These are phyloP conservation scores for Aspergillus nanangensis DNA, from an alignment of 495 filamentous ascomycete species.

Conservation along the genomic window DNA sequence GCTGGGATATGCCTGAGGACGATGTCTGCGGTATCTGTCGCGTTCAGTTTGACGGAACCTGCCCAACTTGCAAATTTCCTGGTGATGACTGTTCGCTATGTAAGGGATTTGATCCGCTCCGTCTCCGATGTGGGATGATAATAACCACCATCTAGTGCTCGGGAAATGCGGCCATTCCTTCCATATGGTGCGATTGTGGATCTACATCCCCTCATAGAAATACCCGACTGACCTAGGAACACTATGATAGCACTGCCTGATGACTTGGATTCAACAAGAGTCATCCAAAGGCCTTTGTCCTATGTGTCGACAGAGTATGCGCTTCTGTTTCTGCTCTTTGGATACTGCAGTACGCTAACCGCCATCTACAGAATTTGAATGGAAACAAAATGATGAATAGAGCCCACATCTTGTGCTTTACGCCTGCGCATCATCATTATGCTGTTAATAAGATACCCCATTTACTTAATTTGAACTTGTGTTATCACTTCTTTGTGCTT, in stretches of 20 bases:
- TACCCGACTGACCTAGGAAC: constrained; percentile 8
- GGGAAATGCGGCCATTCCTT: constrained; percentile 97
- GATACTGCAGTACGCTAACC: constrained; percentile 12
- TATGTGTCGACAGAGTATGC: constrained; percentile 94
- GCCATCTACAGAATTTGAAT: constrained; percentile 61
- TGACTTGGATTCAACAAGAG: constrained; percentile 94
- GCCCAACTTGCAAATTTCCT: constrained; percentile 95
- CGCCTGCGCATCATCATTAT: neutral
- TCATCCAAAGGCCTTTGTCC: constrained; percentile 91
- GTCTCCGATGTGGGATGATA: neutral
- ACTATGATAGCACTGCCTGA: constrained; percentile 75
- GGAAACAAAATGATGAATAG: constrained; percentile 49
- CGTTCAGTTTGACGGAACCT: constrained; percentile 95
- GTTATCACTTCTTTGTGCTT: constrained; percentile 1
- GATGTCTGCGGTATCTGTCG: constrained; percentile 99
- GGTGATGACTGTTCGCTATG: constrained; percentile 91
- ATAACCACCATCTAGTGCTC: constrained; percentile 70
- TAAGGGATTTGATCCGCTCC: constrained; percentile 39
- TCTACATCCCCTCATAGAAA: neutral
- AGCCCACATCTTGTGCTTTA: neutral
- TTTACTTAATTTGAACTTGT: neutral
- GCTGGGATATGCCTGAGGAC: constrained; percentile 96
- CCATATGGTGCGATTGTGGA: constrained; percentile 69
- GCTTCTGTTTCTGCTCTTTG: constrained; percentile 3
- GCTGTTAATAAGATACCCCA: constrained; percentile 4